Evolutionary conservation across 257 asterid genomes (phyloP), one percentile per base, ranked within the genome.

Genomic region (Craterostigma plantagineum): DNA sequence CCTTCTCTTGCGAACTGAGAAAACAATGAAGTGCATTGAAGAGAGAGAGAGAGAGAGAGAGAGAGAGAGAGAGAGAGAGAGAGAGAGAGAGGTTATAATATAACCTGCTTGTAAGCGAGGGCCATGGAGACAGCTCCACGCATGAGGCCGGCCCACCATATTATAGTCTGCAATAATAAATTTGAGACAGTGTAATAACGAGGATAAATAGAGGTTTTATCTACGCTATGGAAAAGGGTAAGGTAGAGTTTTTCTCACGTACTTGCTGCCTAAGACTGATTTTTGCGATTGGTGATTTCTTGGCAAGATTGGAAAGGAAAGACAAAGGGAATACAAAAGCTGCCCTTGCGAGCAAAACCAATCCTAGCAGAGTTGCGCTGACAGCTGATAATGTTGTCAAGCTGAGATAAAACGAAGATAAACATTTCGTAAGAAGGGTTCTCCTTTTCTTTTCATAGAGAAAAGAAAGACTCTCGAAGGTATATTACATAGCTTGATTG

Each of bases 61-160:
- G 18, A 33, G 10, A 48, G n/a, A n/a, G n/a, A n/a, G n/a, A n/a
- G n/a, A n/a, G n/a, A n/a, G n/a, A n/a, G n/a, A n/a, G n/a, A n/a
- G n/a, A n/a, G n/a, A n/a, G n/a, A n/a, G n/a, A n/a, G n/a, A n/a
- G n/a, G n/a, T n/a, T n/a, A n/a, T n/a, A n/a, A 51, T 23, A 23
- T 23, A 23, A 86, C 97, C 93, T 86, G 85, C 50, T 86, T 86
- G 76, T 86, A 86, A 63, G 97, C 97, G 53, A 86, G 97, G 45
- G 97, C 97, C 91, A 86, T 66, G 27, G 97, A 86, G 60, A 86
- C 94, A 15, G 97, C 94, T 46, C 97, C 97, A 11, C 94, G 73
- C 97, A 86, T 81, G 40, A 86, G 94, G 57, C 97, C 97, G 33
- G 97, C 92, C 97, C 97, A 86, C 97, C 97, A 86, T 50, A 86